Conservation (phyloP, 1,139 yeast genomes). For the Schwanniomyces etchellsii region DNA sequence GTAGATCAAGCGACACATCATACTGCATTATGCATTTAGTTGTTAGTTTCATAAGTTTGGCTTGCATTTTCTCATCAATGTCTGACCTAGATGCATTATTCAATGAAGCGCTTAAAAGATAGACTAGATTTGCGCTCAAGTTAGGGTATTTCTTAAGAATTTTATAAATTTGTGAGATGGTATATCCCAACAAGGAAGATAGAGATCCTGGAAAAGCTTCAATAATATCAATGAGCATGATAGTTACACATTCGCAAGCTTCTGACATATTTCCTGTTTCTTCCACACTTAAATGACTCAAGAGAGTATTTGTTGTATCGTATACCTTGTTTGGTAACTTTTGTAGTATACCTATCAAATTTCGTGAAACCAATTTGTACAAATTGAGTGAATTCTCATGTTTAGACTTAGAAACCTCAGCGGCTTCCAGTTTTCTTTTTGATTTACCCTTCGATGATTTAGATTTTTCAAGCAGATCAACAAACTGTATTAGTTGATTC, state of each 20-base stretch:
- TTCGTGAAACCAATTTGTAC: constrained; percentile 27
- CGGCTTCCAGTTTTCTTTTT: constrained; percentile 1
- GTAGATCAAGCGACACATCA: constrained; percentile 15
- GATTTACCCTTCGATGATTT: background rate
- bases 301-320: constrained; percentile 33
- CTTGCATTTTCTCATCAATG: constrained; percentile 36
- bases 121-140: constrained; percentile 24
- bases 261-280: constrained; percentile 14
- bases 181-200: constrained; percentile 31
- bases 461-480: too few relatives aligned
- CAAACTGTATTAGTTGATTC: too few relatives aligned
- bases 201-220: constrained; percentile 34
- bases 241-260: constrained; percentile 20
- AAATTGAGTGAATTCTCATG: constrained; percentile 17
- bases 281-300: constrained; percentile 20
- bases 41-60: constrained; percentile 29
- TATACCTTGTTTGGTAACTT: constrained; percentile 32
- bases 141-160: constrained; percentile 31
- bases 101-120: constrained; percentile 27
- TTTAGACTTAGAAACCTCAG: constrained; percentile 1
- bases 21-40: constrained; percentile 20
- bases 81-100: constrained; percentile 35
- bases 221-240: constrained; percentile 33
- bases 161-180: constrained; percentile 34
- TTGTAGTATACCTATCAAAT: constrained; percentile 22